Evolutionary conservation across 2,329 filamentous ascomycete species (phyloP).

Genomic region (Rugonectria rugulosa): DNA sequence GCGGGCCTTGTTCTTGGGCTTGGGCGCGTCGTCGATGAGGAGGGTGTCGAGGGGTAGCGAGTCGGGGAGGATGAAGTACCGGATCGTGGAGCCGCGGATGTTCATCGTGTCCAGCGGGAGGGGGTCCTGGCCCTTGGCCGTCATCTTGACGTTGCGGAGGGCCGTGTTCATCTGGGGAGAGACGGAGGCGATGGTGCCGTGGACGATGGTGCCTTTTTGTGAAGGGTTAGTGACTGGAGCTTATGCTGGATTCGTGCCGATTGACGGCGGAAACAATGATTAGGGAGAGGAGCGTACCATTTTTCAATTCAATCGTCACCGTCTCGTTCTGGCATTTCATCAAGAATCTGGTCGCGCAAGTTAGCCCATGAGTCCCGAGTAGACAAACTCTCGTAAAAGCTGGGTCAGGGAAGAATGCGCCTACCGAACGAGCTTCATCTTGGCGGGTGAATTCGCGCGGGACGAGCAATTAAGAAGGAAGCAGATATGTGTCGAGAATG

Average conservation of each 20-base stretch:
- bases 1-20: slow-evolving; percentile 99
- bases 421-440: slow-evolving; percentile 97
- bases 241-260: neutral
- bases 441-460: slow-evolving; percentile 48
- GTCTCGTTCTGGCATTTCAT: slow-evolving; percentile 99
- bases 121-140: slow-evolving; percentile 83
- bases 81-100: slow-evolving; percentile 93
- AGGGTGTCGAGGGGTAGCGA: slow-evolving; percentile 94
- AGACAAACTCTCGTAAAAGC: too few species aligned
- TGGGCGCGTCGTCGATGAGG: slow-evolving; percentile 93
- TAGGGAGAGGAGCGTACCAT: slow-evolving; percentile 68
- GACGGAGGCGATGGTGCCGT: slow-evolving; percentile 96
- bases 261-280: neutral
- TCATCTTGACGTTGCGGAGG: slow-evolving; percentile 97
- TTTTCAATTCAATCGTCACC: slow-evolving; percentile 97
- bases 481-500: slow-evolving; percentile 13
- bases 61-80: slow-evolving; percentile 96
- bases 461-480: slow-evolving; percentile 17
- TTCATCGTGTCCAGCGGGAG: slow-evolving; percentile 94
- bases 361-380: slow-evolving; percentile 39
- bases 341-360: slow-evolving; percentile 74
- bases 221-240: slow-evolving; percentile 19
- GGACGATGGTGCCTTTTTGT: slow-evolving; percentile 83
- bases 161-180: slow-evolving; percentile 99
- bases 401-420: slow-evolving; percentile 40